phyloP scores from a whole-genome alignment of 106 monocot genomes.

The Gastrodia elata region DNA sequence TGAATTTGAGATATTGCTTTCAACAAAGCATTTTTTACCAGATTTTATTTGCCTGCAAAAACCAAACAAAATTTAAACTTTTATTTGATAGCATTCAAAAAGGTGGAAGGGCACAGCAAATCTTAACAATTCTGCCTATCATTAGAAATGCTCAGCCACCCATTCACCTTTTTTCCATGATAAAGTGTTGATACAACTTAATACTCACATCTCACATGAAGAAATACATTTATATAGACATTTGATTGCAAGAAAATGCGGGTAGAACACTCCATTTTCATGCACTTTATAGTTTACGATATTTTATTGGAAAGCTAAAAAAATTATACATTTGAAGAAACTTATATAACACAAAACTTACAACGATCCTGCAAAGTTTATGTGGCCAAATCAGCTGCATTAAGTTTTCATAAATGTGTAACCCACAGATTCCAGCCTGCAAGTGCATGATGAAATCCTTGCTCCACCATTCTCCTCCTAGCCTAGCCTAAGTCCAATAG shows the following conservation, averaged over 20 bases:
- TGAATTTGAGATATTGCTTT: neutral
- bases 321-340: too few species aligned
- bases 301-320: too few species aligned
- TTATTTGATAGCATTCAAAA: neutral
- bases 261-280: neutral
- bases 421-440: neutral
- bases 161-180: neutral
- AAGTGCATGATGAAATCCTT: too few species aligned
- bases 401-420: neutral
- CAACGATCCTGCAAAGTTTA: too few species aligned
- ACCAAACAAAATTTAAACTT: neutral
- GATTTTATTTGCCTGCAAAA: neutral
- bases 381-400: neutral
- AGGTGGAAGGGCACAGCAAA: neutral
- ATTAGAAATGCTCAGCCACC: neutral
- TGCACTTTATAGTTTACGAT: too few species aligned
- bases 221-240: neutral
- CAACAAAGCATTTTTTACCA: neutral
- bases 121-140: neutral
- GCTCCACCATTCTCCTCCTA: too few species aligned
- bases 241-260: neutral
- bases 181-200: too few species aligned
- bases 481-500: too few species aligned
- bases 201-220: neutral
- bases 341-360: neutral